A percentile compares a stretch with the other conserved stretches of the same genome.
Evolutionary conservation across 371 early-diverging fungal species (phyloP).

Genomic region (Mucor plumbeus): DNA sequence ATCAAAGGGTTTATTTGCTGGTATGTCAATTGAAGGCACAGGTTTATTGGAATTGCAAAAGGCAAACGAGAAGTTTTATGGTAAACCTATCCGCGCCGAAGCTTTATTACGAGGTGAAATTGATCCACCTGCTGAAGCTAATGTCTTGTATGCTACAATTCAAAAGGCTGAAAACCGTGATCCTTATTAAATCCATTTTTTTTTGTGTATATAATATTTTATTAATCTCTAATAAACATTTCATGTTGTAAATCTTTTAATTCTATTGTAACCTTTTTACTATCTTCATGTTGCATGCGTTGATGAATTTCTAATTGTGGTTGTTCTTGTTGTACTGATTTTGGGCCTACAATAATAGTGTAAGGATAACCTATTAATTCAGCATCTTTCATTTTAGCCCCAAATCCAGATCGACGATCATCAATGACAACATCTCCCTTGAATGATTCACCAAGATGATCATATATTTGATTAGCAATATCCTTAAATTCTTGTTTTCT

Average conservation of each 20-base stretch:
- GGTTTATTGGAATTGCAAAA: conserved; percentile 59
- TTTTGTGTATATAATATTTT: conserved; percentile 2
- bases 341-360: conserved; percentile 70
- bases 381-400: conserved; percentile 78
- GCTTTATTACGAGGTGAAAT: conserved; percentile 48
- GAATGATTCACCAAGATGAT: conserved; percentile 23
- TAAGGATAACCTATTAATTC: conserved; percentile 77
- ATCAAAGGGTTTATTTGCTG: conserved; percentile 82
- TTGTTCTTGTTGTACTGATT: conserved; percentile 42
- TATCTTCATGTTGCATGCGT: not conserved
- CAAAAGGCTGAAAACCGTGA: conserved; percentile 49
- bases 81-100: conserved; percentile 53
- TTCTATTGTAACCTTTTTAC: not conserved
- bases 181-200: conserved; percentile 30
- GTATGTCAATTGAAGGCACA: conserved; percentile 64
- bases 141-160: conserved; percentile 46
- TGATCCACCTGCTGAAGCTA: conserved; percentile 34
- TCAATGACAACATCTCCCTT: conserved; percentile 59
- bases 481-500: conserved; percentile 38
- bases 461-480: conserved; percentile 54
- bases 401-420: conserved; percentile 66
- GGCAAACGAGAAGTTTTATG: conserved; percentile 60
- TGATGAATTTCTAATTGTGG: not conserved
- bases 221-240: conserved; percentile 4
- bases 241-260: conserved; percentile 1